A percentile compares a stretch with the other conserved stretches of the same genome.
These are phyloP conservation scores for Lasiosphaeris hirsuta DNA, from an alignment of 495 filamentous ascomycete species.

Conservation along the genomic window DNA sequence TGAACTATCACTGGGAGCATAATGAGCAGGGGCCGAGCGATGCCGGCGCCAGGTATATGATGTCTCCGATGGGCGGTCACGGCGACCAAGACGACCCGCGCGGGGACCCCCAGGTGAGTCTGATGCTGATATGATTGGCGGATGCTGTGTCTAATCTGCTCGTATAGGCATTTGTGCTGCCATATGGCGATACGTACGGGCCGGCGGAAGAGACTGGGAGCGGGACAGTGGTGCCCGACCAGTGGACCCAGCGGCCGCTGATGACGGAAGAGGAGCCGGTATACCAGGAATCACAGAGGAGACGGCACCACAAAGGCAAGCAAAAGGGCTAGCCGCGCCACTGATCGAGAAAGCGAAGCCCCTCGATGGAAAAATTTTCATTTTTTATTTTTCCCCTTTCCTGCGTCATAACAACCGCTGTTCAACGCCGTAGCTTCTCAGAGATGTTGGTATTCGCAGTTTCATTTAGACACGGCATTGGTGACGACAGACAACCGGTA, in stretches of 20 bases:
- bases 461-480: too few relatives aligned
- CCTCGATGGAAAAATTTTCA: too few relatives aligned
- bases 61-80: constrained; percentile 2
- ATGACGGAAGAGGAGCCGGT: not conserved
- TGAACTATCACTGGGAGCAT: not conserved
- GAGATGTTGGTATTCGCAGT: too few relatives aligned
- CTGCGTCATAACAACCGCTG: too few relatives aligned
- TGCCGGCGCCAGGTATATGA: not conserved
- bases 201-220: constrained; percentile 14
- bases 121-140: not conserved
- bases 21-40: constrained; percentile 6
- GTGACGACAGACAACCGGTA: too few relatives aligned
- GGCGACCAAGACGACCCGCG: constrained; percentile 1
- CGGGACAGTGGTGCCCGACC: constrained; percentile 16
- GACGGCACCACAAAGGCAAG: not conserved
- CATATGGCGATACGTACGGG: constrained; percentile 12
- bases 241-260: constrained; percentile 12
- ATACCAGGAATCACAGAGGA: not conserved
- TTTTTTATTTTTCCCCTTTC: too few relatives aligned
- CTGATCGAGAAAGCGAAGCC: too few relatives aligned
- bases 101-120: constrained; percentile 13
- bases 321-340: not conserved
- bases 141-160: not conserved
- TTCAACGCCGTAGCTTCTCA: too few relatives aligned
- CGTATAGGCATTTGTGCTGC: constrained; percentile 13